Conservation (phyloP, 805 yeast genomes). For the Teunomyces pallodes region DNA sequence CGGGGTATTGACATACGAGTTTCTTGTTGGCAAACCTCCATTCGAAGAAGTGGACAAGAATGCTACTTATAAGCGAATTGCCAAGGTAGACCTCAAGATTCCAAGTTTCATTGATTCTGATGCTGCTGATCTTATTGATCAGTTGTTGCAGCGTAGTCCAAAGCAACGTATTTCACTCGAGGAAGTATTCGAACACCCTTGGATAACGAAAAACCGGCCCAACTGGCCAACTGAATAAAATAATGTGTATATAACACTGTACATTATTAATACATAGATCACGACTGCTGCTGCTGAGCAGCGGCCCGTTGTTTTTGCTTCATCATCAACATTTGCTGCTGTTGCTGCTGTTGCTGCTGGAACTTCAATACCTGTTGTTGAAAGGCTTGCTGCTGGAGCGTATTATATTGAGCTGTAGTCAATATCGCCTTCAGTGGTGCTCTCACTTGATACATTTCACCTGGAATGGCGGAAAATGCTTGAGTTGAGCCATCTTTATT, state of each 20-base stretch:
- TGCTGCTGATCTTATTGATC: slow-evolving; percentile 71
- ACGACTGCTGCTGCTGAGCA: slow-evolving; percentile 7
- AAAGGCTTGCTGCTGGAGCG: slow-evolving; percentile 42
- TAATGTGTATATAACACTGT: not conserved
- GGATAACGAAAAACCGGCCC: slow-evolving; percentile 69
- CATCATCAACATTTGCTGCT: slow-evolving; percentile 28
- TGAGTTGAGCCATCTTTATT: slow-evolving; percentile 29
- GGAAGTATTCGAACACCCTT: slow-evolving; percentile 73
- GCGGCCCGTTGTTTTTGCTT: slow-evolving; percentile 27
- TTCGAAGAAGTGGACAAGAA: slow-evolving; percentile 80
- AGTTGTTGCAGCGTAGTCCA: slow-evolving; percentile 68
- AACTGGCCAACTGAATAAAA: slow-evolving; percentile 48
- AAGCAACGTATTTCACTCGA: slow-evolving; percentile 57
- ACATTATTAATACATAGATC: not conserved
- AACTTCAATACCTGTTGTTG: slow-evolving; percentile 42
- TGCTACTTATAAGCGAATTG: slow-evolving; percentile 77
- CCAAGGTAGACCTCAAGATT: slow-evolving; percentile 68
- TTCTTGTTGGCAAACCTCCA: slow-evolving; percentile 87
- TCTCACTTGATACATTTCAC: slow-evolving; percentile 47
- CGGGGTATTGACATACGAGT: slow-evolving; percentile 83
- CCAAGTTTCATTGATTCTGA: slow-evolving; percentile 70
- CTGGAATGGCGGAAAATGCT: slow-evolving; percentile 58
- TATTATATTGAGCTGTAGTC: slow-evolving; percentile 41
- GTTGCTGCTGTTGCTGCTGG: slow-evolving; percentile 40
- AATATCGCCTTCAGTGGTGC: slow-evolving; percentile 45